Evolutionary conservation across 495 filamentous ascomycete species (phyloP).

Genomic region (Hypomontagnella submonticulosa): DNA sequence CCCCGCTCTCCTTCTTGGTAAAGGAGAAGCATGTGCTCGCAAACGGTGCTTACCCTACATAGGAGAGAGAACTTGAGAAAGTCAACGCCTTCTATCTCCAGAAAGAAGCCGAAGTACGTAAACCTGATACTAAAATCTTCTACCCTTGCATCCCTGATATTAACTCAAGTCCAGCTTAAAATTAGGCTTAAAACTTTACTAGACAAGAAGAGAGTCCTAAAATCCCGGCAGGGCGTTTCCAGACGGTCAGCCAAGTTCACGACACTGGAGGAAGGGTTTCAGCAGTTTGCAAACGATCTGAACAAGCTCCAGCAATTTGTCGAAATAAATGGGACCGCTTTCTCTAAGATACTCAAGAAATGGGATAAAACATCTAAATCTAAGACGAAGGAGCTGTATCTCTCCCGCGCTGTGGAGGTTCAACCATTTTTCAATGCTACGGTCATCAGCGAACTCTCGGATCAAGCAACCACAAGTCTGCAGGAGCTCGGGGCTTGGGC

Average conservation of each 20-base stretch:
- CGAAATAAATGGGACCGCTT: slow-evolving; percentile 95
- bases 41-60: slow-evolving; percentile 14
- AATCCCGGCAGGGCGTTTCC: slow-evolving; percentile 79
- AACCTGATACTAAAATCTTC: background rate
- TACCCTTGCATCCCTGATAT: background rate
- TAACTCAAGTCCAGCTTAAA: slow-evolving; percentile 74
- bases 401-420: slow-evolving; percentile 94
- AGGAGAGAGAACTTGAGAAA: slow-evolving; percentile 98
- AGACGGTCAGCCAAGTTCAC: slow-evolving; percentile 91
- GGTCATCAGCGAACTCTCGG: slow-evolving; percentile 94
- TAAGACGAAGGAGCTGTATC: slow-evolving; percentile 95
- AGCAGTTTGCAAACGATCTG: slow-evolving; percentile 93
- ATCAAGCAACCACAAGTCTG: slow-evolving; percentile 92
- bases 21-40: background rate
- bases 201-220: slow-evolving; percentile 91
- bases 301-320: slow-evolving; percentile 99
- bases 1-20: slow-evolving; percentile 7
- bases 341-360: slow-evolving; percentile 99
- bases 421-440: slow-evolving; percentile 98
- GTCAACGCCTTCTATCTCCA: slow-evolving; percentile 98
- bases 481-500: slow-evolving; percentile 96
- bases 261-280: slow-evolving; percentile 93
- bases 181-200: slow-evolving; percentile 88
- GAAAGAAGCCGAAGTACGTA: slow-evolving; percentile 93
- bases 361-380: slow-evolving; percentile 99